phyloP scores from a whole-genome alignment of 2,329 filamentous ascomycete genomes.

The Alternaria alternata region DNA sequence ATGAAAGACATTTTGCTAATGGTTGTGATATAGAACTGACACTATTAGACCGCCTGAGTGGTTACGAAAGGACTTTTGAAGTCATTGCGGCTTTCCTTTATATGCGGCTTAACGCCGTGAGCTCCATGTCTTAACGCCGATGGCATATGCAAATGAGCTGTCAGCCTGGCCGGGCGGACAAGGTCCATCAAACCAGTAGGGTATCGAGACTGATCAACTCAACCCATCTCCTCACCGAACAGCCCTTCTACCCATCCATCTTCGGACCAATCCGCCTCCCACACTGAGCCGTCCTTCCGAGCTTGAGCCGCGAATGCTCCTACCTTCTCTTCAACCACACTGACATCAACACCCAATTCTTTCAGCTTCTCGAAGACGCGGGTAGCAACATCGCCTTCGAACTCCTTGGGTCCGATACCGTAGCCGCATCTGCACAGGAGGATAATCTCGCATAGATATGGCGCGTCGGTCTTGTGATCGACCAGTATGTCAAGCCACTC shows the following conservation, averaged over 20 bases:
- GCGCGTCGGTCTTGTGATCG: not conserved
- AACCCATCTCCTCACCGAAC: no score
- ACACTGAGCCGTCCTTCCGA: not conserved
- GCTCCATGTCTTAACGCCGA: not conserved
- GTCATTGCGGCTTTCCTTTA: not conserved
- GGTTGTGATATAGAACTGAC: not conserved
- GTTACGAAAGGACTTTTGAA: accelerated
- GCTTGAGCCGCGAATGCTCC: not conserved
- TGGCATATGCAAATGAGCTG: no score
- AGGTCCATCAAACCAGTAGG: no score
- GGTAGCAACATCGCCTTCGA: no score
- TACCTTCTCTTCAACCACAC: not conserved
- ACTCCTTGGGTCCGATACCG: no score
- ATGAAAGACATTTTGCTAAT: conserved; percentile 13
- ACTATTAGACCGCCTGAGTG: not conserved
- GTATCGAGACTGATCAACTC: no score
- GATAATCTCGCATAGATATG: not conserved
- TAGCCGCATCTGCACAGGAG: no score
- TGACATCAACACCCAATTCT: not conserved
- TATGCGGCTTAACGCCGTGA: not conserved
- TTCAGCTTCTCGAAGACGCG: no score
- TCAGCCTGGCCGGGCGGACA: no score
- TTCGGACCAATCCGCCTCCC: not conserved
- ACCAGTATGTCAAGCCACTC: no score
- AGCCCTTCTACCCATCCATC: not conserved